Base-by-base conservation (phyloP, 805 yeast genomes). In the Metschnikowia aberdeeniae region DNA sequence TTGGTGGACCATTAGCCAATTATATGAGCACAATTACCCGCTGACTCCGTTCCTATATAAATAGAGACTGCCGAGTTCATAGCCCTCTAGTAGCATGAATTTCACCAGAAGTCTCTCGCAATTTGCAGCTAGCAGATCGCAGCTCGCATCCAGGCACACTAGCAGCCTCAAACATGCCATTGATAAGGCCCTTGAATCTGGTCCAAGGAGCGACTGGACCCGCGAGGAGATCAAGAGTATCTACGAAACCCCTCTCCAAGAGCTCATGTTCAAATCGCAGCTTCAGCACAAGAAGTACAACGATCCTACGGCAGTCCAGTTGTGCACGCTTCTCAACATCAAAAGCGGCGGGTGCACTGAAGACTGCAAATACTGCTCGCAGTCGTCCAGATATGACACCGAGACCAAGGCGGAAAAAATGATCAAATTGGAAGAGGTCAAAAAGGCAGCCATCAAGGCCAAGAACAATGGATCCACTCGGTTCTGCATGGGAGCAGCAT, bases 401-500 rank as follows among this genome's bases (percentile, higher is more conserved):
- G 90, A 87, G 4, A 67, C 82, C n/a, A 72, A 81, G 54, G 88
- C 92, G 2, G 84, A 80, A 47, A 81, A 79, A 56, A 63, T 84
- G 66, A 72, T 84, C 11, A 64, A 71, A 22, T 58, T 84, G 9
- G 89, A 83, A 5, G 72, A 72, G n/a, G 90, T 86, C 1, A 62
- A 82, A 53, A 70, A 66, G 41, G 82, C 79, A 28, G 93, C 93
- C 1, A 67, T 64, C 43, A 74, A 72, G 42, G 90, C 93, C 10
- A 81, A 82, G 54, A 67, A 55, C 5, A 84, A 84, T 52, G 92
- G 92, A 0, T 76, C 85, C 1, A 86, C 93, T 0, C 70, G 93
- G 52, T 86, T 86, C 59, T 86, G 93, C 59, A 77, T 86, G 81
- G 93, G 93, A 38, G 88, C 92, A 9, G 93, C 93, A 2, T 86